Percentiles rank a stretch among this genome's conserved stretches.
Conservation (phyloP, 139 green algal species). For the Ettlia oleoabundans region DNA sequence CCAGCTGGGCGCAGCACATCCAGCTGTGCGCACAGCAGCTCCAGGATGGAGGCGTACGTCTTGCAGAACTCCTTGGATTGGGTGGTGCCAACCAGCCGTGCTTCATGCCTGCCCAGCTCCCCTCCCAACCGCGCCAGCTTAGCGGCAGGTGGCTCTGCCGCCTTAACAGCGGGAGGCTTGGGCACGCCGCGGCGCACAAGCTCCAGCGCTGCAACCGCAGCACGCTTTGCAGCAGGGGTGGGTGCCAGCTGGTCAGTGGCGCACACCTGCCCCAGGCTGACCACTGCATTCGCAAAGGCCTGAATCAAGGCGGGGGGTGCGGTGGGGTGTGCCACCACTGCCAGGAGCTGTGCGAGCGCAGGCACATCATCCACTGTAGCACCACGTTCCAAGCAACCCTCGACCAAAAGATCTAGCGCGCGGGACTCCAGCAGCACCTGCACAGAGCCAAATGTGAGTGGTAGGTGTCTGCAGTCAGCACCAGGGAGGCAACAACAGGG, state of each 20-base stretch:
- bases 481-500: no score
- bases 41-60: neutral
- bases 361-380: neutral
- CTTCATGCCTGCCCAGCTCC: slow-evolving; percentile 12
- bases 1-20: slow-evolving; percentile 11
- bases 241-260: slow-evolving; percentile 26
- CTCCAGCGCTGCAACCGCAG: neutral
- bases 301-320: neutral
- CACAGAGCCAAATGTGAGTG: no score
- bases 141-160: neutral
- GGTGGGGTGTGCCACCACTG: slow-evolving; percentile 9
- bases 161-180: neutral
- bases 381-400: neutral
- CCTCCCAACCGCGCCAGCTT: neutral
- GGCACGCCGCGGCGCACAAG: slow-evolving; percentile 18
- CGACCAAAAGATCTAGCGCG: slow-evolving; percentile 22
- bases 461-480: no score
- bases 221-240: neutral
- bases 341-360: slow-evolving; percentile 22
- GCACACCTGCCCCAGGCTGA: neutral
- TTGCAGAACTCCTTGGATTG: slow-evolving; percentile 6
- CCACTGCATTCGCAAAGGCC: neutral
- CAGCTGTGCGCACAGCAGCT: slow-evolving; percentile 20
- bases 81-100: neutral
- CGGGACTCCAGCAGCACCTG: slow-evolving; percentile 25